phyloP scores from a whole-genome alignment of 208 protist genomes.

The Trypanosoma platydactyli region DNA sequence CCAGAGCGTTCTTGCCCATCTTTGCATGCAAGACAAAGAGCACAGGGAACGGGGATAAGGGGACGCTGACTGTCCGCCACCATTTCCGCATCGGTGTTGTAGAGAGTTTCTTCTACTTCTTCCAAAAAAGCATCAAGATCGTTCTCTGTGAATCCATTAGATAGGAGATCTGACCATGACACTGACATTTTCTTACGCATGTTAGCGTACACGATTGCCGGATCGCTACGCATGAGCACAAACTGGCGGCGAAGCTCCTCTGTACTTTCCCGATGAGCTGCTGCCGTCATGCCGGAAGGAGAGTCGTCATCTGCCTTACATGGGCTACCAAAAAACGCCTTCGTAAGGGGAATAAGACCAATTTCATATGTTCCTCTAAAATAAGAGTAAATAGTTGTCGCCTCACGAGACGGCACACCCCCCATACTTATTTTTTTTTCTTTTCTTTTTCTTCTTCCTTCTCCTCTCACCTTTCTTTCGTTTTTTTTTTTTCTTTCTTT shows the following conservation, averaged over 20 bases:
- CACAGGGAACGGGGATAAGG: conserved; percentile 75
- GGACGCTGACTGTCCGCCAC: conserved; percentile 28
- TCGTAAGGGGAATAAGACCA: conserved; percentile 79
- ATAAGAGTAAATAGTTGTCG: conserved; percentile 76
- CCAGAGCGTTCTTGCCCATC: conserved; percentile 67
- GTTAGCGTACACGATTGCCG: conserved; percentile 68
- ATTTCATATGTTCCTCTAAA: conserved; percentile 86
- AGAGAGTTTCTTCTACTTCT: conserved; percentile 54
- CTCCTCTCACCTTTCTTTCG: no score
- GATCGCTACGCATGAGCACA: conserved; percentile 64
- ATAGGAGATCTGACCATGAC: conserved; percentile 13
- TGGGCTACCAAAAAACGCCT: conserved; percentile 63
- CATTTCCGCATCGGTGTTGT: conserved; percentile 64
- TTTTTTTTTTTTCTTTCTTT: no score
- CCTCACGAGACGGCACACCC: conserved; percentile 62
- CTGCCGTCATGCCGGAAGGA: no score
- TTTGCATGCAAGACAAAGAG: conserved; percentile 76
- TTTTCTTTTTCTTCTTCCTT: no score
- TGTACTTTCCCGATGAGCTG: no score
- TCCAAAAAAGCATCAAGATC: conserved; percentile 77
- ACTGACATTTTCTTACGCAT: conserved; percentile 28
- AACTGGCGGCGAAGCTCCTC: conserved; percentile 64
- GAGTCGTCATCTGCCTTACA: no score
- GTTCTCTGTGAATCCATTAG: conserved; percentile 57
- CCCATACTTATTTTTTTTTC: no score